Evolutionary conservation across 192 early-diverging fungal genomes (phyloP), one percentile per base, ranked within the genome.

Genomic region (Gaertneriomyces sp.): DNA sequence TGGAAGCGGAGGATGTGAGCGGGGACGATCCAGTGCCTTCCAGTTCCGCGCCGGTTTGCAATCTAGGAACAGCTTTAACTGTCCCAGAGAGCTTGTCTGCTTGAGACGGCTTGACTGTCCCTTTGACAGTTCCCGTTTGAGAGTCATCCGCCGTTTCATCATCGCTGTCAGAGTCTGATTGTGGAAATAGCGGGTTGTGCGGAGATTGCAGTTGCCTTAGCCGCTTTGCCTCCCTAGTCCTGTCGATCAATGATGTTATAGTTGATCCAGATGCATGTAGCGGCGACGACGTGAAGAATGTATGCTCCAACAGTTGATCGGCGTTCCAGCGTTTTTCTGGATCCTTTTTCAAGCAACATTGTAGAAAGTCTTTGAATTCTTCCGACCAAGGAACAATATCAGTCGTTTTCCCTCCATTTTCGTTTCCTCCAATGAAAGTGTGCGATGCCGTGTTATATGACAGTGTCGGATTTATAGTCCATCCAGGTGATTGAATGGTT

Each of bases 311-410:
- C 9, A 82, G 68, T 51, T 79, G 54, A 43, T 64, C 64, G 5
- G 80, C 79, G 7, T 54, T 77, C 16, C 76, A 72, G 25, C 84
- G 70, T 58, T 71, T 53, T 20, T 74, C 81, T 8, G 84, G 82
- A 70, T 82, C 69, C 58, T 85, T 85, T 53, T 85, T 69, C 19
- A 85, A 57, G 61, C 84, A 85, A 5, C 53, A 41, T 4, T 61
- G 61, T 38, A 85, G 43, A 61, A 85, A 85, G 46, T 77, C 68
- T 14, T 62, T 60, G 69, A 85, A 85, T 39, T 74, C 74, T 3
- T 39, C 11, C 10, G 79, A 78, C 82, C 82, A 77, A 44, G 11
- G 20, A 42, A 57, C 55, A 4, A 57, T 57, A 6, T 11, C n/a
- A 72, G 20, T 16, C 69, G 12, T 38, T 51, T 55, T 71, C 3